Conservation (phyloP, 495 filamentous ascomycete species). For the Aspergillus sclerotiicarbonarius region DNA sequence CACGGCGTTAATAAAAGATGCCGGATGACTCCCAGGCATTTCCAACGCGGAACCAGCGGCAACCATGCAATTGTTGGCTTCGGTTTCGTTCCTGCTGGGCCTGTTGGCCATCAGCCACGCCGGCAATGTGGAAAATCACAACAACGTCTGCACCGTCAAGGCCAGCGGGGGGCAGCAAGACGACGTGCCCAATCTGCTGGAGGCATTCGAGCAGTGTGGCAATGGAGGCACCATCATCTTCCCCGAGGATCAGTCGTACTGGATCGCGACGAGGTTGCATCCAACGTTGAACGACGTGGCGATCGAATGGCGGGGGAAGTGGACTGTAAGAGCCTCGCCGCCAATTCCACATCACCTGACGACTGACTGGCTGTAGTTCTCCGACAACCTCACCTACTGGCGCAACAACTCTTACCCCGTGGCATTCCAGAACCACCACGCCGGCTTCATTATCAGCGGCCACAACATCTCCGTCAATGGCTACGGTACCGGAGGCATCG, state of each 20-base stretch:
- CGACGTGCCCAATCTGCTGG: conserved; percentile 50
- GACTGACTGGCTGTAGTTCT: conserved; percentile 30
- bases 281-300: conserved; percentile 44
- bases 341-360: not conserved
- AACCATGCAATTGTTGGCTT: not conserved
- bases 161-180: conserved; percentile 20
- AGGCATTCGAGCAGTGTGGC: conserved; percentile 50
- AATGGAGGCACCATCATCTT: conserved; percentile 53
- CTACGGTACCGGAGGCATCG: conserved; percentile 49
- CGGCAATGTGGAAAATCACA: not conserved
- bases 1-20: not conserved
- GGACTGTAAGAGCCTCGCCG: conserved; percentile 33
- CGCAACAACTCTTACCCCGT: conserved; percentile 53
- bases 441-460: conserved; percentile 52
- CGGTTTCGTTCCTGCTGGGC: not conserved
- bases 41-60: not conserved
- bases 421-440: conserved; percentile 56
- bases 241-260: conserved; percentile 48
- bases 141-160: conserved; percentile 5
- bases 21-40: not conserved
- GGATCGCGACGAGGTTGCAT: conserved; percentile 49
- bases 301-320: conserved; percentile 48
- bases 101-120: not conserved
- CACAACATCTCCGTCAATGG: conserved; percentile 50
- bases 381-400: conserved; percentile 55